Percentiles rank a stretch among this genome's conserved stretches.
Evolutionary conservation across 2,329 filamentous ascomycete species (phyloP).

Genomic region (Penicillium palitans): DNA sequence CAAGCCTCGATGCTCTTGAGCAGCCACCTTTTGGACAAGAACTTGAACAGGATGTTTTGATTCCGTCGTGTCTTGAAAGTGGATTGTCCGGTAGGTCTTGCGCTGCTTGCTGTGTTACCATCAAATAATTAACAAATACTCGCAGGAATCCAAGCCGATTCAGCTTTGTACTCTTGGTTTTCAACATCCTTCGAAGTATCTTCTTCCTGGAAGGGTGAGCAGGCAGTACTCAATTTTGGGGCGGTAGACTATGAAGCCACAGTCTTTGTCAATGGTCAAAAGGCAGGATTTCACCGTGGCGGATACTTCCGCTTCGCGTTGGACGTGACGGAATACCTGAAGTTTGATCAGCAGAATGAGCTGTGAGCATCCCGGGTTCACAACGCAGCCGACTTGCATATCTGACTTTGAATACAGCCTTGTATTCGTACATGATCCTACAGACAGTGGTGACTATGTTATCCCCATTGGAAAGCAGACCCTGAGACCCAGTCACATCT

Average conservation of each 20-base stretch:
- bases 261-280: conserved; percentile 59
- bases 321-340: conserved; percentile 55
- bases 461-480: conserved; percentile 69
- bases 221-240: conserved; percentile 51
- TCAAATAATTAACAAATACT: not conserved
- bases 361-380: conserved; percentile 44
- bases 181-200: conserved; percentile 52
- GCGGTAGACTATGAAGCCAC: conserved; percentile 55
- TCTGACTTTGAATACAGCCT: conserved; percentile 42
- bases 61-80: conserved; percentile 58
- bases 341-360: conserved; percentile 51
- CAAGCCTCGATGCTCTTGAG: conserved; percentile 39
- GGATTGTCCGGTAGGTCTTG: conserved; percentile 48
- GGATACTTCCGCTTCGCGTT: conserved; percentile 64
- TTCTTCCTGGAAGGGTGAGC: conserved; percentile 43
- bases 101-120: not conserved
- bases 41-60: conserved; percentile 48
- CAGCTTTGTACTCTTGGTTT: conserved; percentile 49
- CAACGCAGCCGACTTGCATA: not conserved
- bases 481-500: conserved; percentile 56
- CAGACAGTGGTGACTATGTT: conserved; percentile 55
- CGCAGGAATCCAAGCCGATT: conserved; percentile 40
- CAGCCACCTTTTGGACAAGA: conserved; percentile 48
- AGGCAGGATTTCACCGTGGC: conserved; percentile 57
- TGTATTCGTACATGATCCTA: conserved; percentile 68